phyloP scores from a whole-genome alignment of 1,284 basidiomycete species.

The Acaromyces ingoldii region DNA sequence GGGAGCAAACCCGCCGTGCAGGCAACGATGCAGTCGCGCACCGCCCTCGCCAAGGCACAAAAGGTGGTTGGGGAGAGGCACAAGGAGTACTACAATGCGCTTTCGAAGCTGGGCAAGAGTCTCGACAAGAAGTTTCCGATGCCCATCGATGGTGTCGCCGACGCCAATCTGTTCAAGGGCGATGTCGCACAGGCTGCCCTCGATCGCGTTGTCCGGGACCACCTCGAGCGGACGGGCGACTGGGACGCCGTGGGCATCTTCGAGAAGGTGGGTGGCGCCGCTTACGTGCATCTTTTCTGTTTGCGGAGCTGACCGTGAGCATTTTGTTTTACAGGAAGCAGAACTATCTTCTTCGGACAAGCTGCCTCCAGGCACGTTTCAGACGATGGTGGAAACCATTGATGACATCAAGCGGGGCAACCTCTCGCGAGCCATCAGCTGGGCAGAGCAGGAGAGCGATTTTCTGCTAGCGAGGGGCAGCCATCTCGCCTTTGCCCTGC shows the following conservation, averaged over 20 bases:
- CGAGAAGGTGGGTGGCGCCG: conserved; percentile 12
- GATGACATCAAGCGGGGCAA: conserved; percentile 23
- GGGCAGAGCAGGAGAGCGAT: conserved; percentile 23
- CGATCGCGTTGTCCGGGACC: conserved; percentile 30
- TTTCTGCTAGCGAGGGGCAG: conserved; percentile 27
- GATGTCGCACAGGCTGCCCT: conserved; percentile 25
- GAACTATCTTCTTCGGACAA: neutral
- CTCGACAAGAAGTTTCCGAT: conserved; percentile 42
- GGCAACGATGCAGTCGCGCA: conserved; percentile 18
- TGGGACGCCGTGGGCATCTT: conserved; percentile 27
- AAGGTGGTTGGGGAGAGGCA: conserved; percentile 34
- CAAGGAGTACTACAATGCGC: conserved; percentile 33
- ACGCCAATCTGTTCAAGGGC: conserved; percentile 31
- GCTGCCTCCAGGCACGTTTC: neutral
- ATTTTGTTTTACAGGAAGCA: conserved; percentile 11
- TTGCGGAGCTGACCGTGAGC: conserved; percentile 11
- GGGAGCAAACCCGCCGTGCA: no score
- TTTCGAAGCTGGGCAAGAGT: conserved; percentile 34
- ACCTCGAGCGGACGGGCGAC: conserved; percentile 39
- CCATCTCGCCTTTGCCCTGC: conserved; percentile 36
- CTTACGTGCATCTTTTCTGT: neutral
- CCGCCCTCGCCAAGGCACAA: conserved; percentile 20
- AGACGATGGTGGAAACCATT: conserved; percentile 15
- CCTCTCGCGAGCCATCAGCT: conserved; percentile 31
- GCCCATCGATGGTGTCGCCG: conserved; percentile 29